Conservation (phyloP, 768 basidiomycete species). For the Russula lepida region DNA sequence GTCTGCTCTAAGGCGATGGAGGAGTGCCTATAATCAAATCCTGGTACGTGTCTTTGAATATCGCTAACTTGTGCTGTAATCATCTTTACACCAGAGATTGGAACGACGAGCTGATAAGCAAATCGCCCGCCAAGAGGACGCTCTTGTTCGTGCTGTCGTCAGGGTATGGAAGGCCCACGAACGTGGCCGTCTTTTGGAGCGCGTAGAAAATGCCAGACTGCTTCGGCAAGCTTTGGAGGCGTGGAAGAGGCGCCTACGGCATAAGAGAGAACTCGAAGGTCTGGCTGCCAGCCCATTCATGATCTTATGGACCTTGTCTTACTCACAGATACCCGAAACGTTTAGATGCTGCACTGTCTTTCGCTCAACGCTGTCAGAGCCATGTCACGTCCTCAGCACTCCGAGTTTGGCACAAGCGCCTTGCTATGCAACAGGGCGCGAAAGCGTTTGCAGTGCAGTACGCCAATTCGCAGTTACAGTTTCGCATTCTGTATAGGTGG, state of each 20-base stretch:
- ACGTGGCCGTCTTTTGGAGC: conserved; percentile 48
- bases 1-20: conserved; percentile 46
- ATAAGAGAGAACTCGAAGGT: conserved; percentile 42
- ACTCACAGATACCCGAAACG: background rate
- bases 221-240: conserved; percentile 38
- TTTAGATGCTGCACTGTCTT: conserved; percentile 35
- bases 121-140: conserved; percentile 45
- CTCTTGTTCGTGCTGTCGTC: conserved; percentile 49
- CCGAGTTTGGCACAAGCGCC: conserved; percentile 39
- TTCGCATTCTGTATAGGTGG: conserved; percentile 44
- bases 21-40: conserved; percentile 40
- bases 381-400: conserved; percentile 32
- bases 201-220: conserved; percentile 40
- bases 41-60: conserved; percentile 35
- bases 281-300: background rate
- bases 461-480: conserved; percentile 35
- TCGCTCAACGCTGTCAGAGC: conserved; percentile 39
- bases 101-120: conserved; percentile 51
- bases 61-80: background rate
- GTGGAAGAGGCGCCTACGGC: conserved; percentile 43
- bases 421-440: conserved; percentile 40
- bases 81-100: conserved; percentile 36
- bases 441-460: conserved; percentile 42
- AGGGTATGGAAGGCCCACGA: conserved; percentile 65
- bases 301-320: background rate